Percentiles rank a stretch among this genome's conserved stretches.
Conservation (phyloP, 768 basidiomycete species). For the Russula sp. region DNA sequence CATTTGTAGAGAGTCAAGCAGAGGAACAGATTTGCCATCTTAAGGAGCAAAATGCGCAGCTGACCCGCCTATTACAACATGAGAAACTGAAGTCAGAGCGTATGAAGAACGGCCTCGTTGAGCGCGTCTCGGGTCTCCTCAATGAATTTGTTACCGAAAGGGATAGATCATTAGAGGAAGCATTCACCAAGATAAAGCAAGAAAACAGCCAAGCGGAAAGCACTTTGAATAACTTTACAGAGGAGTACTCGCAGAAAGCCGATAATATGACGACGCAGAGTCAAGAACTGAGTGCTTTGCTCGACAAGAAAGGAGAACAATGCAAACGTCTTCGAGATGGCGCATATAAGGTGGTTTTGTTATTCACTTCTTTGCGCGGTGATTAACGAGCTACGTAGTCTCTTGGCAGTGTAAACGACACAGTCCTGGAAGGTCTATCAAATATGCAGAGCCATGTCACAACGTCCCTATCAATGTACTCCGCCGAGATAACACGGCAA, state of each 20-base stretch:
- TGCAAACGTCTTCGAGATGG: slow-evolving; percentile 50
- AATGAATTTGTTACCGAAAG: slow-evolving; percentile 62
- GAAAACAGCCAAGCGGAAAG: slow-evolving; percentile 52
- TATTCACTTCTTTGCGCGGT: neutral
- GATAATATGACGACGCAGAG: slow-evolving; percentile 37
- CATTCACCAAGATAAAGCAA: slow-evolving; percentile 44
- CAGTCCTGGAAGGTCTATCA: slow-evolving; percentile 36
- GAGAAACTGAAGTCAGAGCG: slow-evolving; percentile 62
- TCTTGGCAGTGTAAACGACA: slow-evolving; percentile 33
- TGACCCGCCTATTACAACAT: slow-evolving; percentile 52
- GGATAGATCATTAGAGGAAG: slow-evolving; percentile 55
- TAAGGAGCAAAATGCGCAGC: slow-evolving; percentile 59
- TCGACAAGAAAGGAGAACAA: slow-evolving; percentile 44
- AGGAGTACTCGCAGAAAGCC: slow-evolving; percentile 42
- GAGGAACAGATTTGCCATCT: slow-evolving; percentile 53
- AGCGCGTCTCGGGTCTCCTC: slow-evolving; percentile 64
- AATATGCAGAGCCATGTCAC: slow-evolving; percentile 39
- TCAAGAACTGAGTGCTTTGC: slow-evolving; percentile 32
- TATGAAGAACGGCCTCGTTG: slow-evolving; percentile 66
- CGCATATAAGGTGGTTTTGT: slow-evolving; percentile 44
- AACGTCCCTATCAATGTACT: slow-evolving; percentile 43
- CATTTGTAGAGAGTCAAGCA: slow-evolving; percentile 39
- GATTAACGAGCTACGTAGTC: slow-evolving; percentile 31
- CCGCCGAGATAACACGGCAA: slow-evolving; percentile 44
- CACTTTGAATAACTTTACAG: slow-evolving; percentile 39